These are phyloP conservation scores for Jackrogersella minutella DNA, from an alignment of 495 filamentous ascomycete species.

Conservation along the genomic window DNA sequence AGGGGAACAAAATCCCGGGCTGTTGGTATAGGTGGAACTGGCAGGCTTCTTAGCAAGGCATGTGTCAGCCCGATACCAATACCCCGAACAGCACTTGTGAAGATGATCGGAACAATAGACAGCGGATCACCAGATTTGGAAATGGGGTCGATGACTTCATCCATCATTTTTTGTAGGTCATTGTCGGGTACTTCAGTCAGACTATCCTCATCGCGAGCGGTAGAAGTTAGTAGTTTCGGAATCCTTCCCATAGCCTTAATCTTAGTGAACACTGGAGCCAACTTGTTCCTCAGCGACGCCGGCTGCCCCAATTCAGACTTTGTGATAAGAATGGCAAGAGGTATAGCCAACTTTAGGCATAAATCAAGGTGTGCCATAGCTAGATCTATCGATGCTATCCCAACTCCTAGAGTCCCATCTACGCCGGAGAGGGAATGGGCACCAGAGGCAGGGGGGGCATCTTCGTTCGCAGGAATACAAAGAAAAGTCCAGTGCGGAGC, in stretches of 20 bases:
- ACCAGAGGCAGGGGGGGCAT: conserved; percentile 56
- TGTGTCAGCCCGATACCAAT: conserved; percentile 83
- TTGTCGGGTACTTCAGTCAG: conserved; percentile 46
- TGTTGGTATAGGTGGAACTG: conserved; percentile 68
- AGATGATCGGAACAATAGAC: conserved; percentile 78
- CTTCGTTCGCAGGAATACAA: conserved; percentile 85
- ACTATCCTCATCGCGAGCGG: conserved; percentile 45
- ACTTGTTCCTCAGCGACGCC: conserved; percentile 67
- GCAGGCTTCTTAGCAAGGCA: conserved; percentile 78
- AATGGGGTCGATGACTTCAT: conserved; percentile 56
- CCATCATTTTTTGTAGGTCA: conserved; percentile 62
- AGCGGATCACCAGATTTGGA: conserved; percentile 55
- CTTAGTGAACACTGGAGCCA: conserved; percentile 76
- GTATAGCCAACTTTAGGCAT: conserved; percentile 78
- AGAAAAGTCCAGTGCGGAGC: conserved; percentile 92
- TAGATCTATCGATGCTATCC: conserved; percentile 63
- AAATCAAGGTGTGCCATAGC: conserved; percentile 85
- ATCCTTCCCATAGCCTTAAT: conserved; percentile 78
- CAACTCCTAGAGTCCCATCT: conserved; percentile 55
- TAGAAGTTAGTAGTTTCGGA: conserved; percentile 70
- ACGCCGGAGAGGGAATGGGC: conserved; percentile 60
- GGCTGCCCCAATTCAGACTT: conserved; percentile 89
- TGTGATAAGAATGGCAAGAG: conserved; percentile 82
- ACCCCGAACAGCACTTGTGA: conserved; percentile 88
- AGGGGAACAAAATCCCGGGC: conserved; percentile 53